phyloP scores from a whole-genome alignment of 1,139 yeast species.

The Candida sp. region DNA sequence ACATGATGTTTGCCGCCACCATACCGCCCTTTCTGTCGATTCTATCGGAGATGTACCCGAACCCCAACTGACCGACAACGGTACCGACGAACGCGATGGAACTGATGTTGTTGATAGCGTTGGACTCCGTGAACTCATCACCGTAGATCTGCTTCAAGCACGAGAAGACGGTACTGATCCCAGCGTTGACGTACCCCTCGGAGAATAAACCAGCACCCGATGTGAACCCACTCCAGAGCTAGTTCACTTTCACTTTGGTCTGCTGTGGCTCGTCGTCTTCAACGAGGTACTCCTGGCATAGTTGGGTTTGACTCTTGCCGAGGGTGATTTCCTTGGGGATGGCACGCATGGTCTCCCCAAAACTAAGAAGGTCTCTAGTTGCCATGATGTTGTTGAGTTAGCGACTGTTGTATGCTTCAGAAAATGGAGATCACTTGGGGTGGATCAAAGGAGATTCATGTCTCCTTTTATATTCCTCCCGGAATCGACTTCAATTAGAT shows the following conservation, averaged over 20 bases:
- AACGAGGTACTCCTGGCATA: slow-evolving; percentile 24
- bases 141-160: slow-evolving; percentile 73
- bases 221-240: slow-evolving; percentile 74
- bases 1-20: slow-evolving; percentile 71
- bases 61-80: slow-evolving; percentile 78
- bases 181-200: slow-evolving; percentile 88
- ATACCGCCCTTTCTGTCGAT: slow-evolving; percentile 80
- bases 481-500: no score
- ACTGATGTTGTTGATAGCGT: slow-evolving; percentile 76
- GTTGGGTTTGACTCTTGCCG: slow-evolving; percentile 27
- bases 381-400: slow-evolving; percentile 30
- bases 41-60: slow-evolving; percentile 82
- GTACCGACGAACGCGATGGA: slow-evolving; percentile 92
- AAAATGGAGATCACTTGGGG: no score
- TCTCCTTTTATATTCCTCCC: no score
- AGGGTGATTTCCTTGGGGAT: slow-evolving; percentile 24
- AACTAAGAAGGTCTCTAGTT: slow-evolving; percentile 51
- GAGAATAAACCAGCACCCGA: slow-evolving; percentile 92
- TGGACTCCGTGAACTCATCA: slow-evolving; percentile 56
- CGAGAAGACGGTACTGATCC: slow-evolving; percentile 77
- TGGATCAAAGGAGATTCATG: no score
- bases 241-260: slow-evolving; percentile 24
- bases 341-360: slow-evolving; percentile 37
- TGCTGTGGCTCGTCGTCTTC: slow-evolving; percentile 17
- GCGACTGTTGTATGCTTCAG: no score